Percentiles rank a stretch among this genome's conserved stretches.
phyloP scores from a whole-genome alignment of 2,329 filamentous ascomycete species.

The Drechslera avenae region DNA sequence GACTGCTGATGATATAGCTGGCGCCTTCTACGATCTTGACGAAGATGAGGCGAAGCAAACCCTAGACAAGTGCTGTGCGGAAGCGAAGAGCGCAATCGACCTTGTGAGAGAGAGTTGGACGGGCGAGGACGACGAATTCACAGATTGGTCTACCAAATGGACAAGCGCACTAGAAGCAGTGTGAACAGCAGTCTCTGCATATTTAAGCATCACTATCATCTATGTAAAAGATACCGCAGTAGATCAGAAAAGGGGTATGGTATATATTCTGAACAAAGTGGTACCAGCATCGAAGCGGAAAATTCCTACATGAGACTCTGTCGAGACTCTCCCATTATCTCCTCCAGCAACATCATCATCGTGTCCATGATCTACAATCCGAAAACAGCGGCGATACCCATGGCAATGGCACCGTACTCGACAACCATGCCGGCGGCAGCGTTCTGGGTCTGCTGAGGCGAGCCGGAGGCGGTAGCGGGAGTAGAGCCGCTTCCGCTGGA shows the following conservation, averaged over 20 bases:
- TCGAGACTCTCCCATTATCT: background rate
- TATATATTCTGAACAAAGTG: background rate
- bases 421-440: slow-evolving; percentile 28
- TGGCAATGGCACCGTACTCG: slow-evolving; percentile 30
- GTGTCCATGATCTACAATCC: slow-evolving; percentile 27
- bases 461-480: slow-evolving; percentile 7
- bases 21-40: slow-evolving; percentile 73
- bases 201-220: background rate
- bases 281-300: background rate
- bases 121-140: slow-evolving; percentile 74
- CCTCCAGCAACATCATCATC: background rate
- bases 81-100: slow-evolving; percentile 63
- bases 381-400: slow-evolving; percentile 30
- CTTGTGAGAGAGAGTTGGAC: slow-evolving; percentile 66
- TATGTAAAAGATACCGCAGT: background rate
- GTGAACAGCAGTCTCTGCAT: background rate
- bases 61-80: slow-evolving; percentile 65
- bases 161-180: slow-evolving; percentile 50
- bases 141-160: slow-evolving; percentile 72
- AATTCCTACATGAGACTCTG: background rate
- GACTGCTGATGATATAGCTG: slow-evolving; percentile 71
- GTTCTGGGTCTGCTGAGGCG: slow-evolving; percentile 16
- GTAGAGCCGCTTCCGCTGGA: slow-evolving; percentile 3
- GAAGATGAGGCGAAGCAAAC: slow-evolving; percentile 61
- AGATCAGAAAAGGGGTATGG: background rate